Evolutionary conservation across 2,329 filamentous ascomycete genomes (phyloP).

Genomic region (Talaromyces sp.): DNA sequence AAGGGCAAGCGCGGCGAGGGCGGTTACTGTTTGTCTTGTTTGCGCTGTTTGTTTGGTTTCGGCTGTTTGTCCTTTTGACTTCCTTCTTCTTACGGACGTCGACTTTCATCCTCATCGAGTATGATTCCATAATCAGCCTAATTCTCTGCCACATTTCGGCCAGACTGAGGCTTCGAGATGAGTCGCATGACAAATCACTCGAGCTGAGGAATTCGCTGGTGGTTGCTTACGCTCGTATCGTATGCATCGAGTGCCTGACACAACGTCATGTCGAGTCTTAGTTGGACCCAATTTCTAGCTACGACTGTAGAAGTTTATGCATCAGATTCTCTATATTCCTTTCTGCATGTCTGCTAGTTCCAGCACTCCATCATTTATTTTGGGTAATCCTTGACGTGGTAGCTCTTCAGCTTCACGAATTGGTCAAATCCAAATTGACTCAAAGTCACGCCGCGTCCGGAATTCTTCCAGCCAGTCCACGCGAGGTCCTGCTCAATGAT

Average conservation of each 20-base stretch:
- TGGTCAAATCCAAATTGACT: constrained; percentile 91
- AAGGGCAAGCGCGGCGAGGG: constrained; percentile 5
- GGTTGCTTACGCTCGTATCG: neutral
- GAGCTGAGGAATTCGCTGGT: neutral
- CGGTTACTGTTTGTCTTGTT: constrained; percentile 12
- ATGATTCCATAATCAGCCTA: neutral
- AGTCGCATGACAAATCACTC: neutral
- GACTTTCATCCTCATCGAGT: neutral
- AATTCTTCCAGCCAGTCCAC: constrained; percentile 99
- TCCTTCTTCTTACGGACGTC: neutral
- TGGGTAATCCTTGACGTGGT: constrained; percentile 78
- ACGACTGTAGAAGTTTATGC: neutral
- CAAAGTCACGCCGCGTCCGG: constrained; percentile 84
- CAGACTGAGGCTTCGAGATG: neutral
- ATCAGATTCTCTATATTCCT: constrained; percentile 1
- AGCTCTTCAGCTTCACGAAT: constrained; percentile 95
- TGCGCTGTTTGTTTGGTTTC: constrained; percentile 4
- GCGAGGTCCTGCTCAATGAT: constrained; percentile 66
- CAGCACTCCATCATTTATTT: constrained; percentile 36
- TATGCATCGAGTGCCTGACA: neutral
- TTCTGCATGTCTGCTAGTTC: neutral
- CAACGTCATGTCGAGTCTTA: neutral
- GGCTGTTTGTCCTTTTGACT: neutral
- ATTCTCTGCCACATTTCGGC: neutral
- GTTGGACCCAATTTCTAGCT: neutral